phyloP scores from a whole-genome alignment of 148 eudicot genomes.

The Rhododendron williamsianum region DNA sequence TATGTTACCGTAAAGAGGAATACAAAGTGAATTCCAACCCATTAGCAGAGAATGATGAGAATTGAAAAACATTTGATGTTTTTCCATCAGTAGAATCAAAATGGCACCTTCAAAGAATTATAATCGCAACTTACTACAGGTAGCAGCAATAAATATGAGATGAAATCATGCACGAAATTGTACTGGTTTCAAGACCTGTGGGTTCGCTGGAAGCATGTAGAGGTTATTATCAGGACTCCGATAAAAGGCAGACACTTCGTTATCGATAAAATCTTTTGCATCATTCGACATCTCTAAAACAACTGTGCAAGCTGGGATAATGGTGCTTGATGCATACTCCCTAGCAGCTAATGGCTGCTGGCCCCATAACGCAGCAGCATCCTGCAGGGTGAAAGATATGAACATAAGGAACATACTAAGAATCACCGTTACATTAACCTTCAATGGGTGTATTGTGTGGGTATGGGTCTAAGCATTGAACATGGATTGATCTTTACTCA shows the following conservation, averaged over 20 bases:
- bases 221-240: slow-evolving; percentile 86
- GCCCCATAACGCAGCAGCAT: slow-evolving; percentile 94
- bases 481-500: background rate
- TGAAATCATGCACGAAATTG: background rate
- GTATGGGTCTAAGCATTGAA: background rate
- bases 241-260: slow-evolving; percentile 76
- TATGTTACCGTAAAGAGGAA: background rate
- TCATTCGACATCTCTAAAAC: slow-evolving; percentile 59
- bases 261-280: slow-evolving; percentile 79
- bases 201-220: slow-evolving; percentile 96
- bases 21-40: background rate
- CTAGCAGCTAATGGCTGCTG: slow-evolving; percentile 95
- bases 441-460: background rate
- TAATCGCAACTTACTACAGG: background rate
- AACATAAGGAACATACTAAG: background rate
- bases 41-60: background rate
- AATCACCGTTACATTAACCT: background rate
- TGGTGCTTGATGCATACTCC: slow-evolving; percentile 91
- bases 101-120: background rate
- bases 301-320: slow-evolving; percentile 80
- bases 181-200: slow-evolving; percentile 51
- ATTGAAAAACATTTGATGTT: background rate
- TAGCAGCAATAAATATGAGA: background rate
- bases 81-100: background rate
- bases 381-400: slow-evolving; percentile 36